Conservation (phyloP, 2,329 filamentous ascomycete genomes). For the Sarocladium strictum region DNA sequence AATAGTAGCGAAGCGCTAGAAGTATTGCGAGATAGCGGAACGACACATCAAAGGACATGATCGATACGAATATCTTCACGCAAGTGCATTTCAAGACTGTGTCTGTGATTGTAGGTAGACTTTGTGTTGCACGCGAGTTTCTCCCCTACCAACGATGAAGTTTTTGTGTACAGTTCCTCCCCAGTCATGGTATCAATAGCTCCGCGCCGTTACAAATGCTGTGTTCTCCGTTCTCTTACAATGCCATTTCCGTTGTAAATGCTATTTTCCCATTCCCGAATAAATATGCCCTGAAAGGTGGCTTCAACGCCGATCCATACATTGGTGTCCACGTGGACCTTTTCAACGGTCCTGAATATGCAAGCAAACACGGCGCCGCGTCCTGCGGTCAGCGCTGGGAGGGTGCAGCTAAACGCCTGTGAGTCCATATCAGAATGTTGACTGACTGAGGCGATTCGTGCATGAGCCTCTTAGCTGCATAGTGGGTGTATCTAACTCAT, state of each 20-base stretch:
- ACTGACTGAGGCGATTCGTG: conserved; percentile 17
- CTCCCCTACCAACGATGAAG: not conserved
- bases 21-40: not conserved
- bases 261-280: too few relatives aligned
- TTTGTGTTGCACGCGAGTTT: not conserved
- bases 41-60: not conserved
- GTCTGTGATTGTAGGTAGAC: too few relatives aligned
- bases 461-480: not conserved
- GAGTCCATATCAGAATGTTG: conserved; percentile 15
- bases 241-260: not conserved
- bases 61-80: not conserved
- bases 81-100: too few relatives aligned
- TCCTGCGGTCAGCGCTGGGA: not conserved
- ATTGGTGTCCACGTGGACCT: too few relatives aligned
- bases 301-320: too few relatives aligned
- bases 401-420: not conserved
- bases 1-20: not conserved
- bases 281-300: too few relatives aligned
- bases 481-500: not conserved
- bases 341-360: not conserved
- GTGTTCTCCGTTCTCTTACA: not conserved
- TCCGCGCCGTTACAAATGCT: not conserved
- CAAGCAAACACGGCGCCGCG: not conserved
- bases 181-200: not conserved
- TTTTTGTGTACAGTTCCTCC: not conserved